These are phyloP conservation scores for Ormosia emarginata DNA, from an alignment of 306 rosid species.

Conservation along the genomic window DNA sequence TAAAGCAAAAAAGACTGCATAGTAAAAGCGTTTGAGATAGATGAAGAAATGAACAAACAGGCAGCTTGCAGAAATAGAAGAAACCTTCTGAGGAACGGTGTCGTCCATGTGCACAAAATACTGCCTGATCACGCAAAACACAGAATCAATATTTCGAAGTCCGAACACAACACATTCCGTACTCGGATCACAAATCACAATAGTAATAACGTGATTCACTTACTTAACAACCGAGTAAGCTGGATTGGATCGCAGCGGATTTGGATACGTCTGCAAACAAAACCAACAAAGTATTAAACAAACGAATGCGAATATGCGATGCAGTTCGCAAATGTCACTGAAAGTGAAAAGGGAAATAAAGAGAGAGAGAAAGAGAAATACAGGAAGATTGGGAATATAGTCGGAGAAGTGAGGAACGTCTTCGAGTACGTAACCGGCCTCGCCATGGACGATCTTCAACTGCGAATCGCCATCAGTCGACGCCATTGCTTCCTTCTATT, in stretches of 20 bases:
- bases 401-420: conserved; percentile 89
- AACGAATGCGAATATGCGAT: background rate
- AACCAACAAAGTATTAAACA: background rate
- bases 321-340: background rate
- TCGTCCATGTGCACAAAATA: conserved; percentile 90
- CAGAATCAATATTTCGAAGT: background rate
- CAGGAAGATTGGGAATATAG: conserved; percentile 65
- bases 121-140: conserved; percentile 51
- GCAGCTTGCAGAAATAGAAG: background rate
- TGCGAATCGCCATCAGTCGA: conserved; percentile 25
- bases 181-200: conserved; percentile 2
- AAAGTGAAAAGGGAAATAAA: background rate
- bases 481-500: conserved; percentile 24
- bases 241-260: conserved; percentile 93
- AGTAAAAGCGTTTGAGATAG: background rate
- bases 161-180: background rate
- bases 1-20: background rate
- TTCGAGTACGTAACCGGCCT: conserved; percentile 68
- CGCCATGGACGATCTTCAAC: conserved; percentile 52
- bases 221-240: conserved; percentile 96
- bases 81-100: conserved; percentile 73
- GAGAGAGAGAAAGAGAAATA: conserved; percentile 1
- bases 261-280: conserved; percentile 58
- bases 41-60: conserved; percentile 5
- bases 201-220: conserved; percentile 15